A percentile compares a stretch with the other conserved stretches of the same genome.
Conservation (phyloP, 2,329 filamentous ascomycete genomes). For the Monosporascus cannonballus region DNA sequence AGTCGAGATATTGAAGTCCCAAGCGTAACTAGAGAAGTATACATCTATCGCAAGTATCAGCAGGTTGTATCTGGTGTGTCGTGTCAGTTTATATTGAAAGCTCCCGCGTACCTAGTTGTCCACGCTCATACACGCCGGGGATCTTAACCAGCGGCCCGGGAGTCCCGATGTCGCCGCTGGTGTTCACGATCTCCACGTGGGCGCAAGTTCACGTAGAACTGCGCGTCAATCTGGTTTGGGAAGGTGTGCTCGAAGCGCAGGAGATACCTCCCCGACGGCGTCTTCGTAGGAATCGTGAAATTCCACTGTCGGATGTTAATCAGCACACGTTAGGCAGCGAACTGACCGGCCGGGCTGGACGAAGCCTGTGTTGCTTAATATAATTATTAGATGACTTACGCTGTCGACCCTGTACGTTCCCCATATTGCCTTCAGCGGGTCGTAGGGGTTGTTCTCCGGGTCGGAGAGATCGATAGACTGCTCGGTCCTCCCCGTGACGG, state of each 20-base stretch:
- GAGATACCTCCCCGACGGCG: neutral
- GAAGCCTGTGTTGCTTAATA: too few species aligned
- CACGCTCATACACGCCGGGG: neutral
- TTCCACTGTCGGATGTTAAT: neutral
- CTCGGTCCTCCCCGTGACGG: slow-evolving; percentile 4
- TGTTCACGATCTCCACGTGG: neutral
- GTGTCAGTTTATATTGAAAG: too few species aligned
- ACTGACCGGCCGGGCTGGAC: too few species aligned
- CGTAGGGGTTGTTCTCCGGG: slow-evolving; percentile 1
- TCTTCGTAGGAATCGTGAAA: neutral
- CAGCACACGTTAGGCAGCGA: too few species aligned
- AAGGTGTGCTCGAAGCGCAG: neutral
- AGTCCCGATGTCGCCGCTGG: neutral
- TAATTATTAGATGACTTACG: neutral
- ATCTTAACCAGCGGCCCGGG: neutral
- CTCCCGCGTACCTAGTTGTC: neutral
- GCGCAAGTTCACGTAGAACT: neutral
- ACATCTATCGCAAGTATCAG: neutral
- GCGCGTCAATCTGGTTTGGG: neutral
- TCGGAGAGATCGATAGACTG: slow-evolving; percentile 6
- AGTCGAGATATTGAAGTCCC: slow-evolving; percentile 1
- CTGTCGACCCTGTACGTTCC: slow-evolving; percentile 4
- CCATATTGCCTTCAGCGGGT: slow-evolving; percentile 2
- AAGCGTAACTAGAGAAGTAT: neutral
- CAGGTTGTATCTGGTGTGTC: too few species aligned